These are phyloP conservation scores for Phytopythium kandeliae DNA, from an alignment of 352 stramenopile species.

Conservation along the genomic window DNA sequence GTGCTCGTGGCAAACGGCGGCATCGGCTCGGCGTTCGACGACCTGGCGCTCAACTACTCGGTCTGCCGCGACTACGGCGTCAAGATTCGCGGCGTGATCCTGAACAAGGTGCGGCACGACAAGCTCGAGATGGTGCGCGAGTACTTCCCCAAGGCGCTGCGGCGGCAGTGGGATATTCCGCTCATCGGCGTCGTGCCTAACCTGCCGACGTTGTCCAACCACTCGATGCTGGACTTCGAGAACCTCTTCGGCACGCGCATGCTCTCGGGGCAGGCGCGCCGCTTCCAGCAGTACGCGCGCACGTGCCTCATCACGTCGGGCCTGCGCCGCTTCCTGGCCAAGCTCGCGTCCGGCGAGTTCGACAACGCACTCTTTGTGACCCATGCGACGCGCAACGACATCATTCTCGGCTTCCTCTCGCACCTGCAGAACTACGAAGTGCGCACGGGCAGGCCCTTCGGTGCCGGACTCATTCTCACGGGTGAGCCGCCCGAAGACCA, in stretches of 20 bases:
- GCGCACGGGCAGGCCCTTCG: conserved; percentile 56
- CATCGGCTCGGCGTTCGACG: conserved; percentile 91
- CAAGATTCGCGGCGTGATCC: conserved; percentile 90
- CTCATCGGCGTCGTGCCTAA: conserved; percentile 85
- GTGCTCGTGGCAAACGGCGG: conserved; percentile 95
- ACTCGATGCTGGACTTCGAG: conserved; percentile 89
- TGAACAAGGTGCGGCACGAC: conserved; percentile 93
- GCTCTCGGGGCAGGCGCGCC: conserved; percentile 38
- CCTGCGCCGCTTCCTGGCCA: conserved; percentile 74
- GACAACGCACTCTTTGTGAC: conserved; percentile 87
- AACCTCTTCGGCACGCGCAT: conserved; percentile 72
- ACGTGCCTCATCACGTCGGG: conserved; percentile 85
- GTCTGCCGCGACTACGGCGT: conserved; percentile 93
- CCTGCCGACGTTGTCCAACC: conserved; percentile 61
- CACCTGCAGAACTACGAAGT: conserved; percentile 75
- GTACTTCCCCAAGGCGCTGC: conserved; percentile 85
- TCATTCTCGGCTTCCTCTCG: conserved; percentile 85
- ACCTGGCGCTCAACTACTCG: conserved; percentile 91
- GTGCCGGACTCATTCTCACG: conserved; percentile 87
- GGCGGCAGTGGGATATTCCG: conserved; percentile 60
- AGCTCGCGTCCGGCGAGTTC: conserved; percentile 67
- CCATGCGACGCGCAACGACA: conserved; percentile 86
- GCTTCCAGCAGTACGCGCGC: conserved; percentile 74
- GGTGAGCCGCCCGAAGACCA: conserved; percentile 69
- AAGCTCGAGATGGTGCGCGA: conserved; percentile 83